Conservation (phyloP, 495 filamentous ascomycete species). For the Achaetomiella virescens region DNA sequence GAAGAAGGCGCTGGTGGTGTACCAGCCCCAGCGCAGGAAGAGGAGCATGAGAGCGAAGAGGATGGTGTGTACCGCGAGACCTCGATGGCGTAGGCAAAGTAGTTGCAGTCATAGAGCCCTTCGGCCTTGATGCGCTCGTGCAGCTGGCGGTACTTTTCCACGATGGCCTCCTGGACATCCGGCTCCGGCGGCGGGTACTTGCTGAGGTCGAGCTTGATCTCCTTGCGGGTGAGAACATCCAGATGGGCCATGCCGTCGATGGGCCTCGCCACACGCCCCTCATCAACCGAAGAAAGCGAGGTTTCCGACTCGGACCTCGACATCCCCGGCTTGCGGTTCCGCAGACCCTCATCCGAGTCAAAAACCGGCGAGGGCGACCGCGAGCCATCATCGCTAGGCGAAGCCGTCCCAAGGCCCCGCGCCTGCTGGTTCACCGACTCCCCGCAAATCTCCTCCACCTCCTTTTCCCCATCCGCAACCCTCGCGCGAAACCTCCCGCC, state of each 20-base stretch:
- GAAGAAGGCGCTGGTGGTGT: conserved; percentile 63
- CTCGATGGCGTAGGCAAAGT: conserved; percentile 74
- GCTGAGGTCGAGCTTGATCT: conserved; percentile 67
- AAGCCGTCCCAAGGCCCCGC: conserved; percentile 7
- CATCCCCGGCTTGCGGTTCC: conserved; percentile 6
- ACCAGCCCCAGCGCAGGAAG: conserved; percentile 70
- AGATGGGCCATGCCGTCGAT: conserved; percentile 54
- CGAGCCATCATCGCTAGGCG: conserved; percentile 41
- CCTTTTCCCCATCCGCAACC: conserved; percentile 25
- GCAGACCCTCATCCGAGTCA: conserved; percentile 41
- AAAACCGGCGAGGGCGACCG: conserved; percentile 61
- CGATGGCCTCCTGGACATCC: conserved; percentile 69
- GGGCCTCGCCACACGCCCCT: conserved; percentile 31
- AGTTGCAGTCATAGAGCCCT: conserved; percentile 81
- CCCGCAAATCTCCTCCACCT: conserved; percentile 38
- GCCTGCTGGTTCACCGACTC: conserved; percentile 32
- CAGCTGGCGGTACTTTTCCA: conserved; percentile 71
- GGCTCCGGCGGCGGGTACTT: conserved; percentile 78
- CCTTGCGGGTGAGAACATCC: conserved; percentile 66
- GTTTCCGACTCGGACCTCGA: conserved; percentile 34
- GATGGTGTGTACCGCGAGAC: conserved; percentile 61
- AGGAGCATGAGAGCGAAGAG: conserved; percentile 59
- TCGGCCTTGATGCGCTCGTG: conserved; percentile 63
- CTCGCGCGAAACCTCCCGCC: conserved; percentile 70
- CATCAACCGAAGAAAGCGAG: conserved; percentile 39